Conservation (phyloP, 2,329 filamentous ascomycete genomes). For the Fusarium xyrophilum region DNA sequence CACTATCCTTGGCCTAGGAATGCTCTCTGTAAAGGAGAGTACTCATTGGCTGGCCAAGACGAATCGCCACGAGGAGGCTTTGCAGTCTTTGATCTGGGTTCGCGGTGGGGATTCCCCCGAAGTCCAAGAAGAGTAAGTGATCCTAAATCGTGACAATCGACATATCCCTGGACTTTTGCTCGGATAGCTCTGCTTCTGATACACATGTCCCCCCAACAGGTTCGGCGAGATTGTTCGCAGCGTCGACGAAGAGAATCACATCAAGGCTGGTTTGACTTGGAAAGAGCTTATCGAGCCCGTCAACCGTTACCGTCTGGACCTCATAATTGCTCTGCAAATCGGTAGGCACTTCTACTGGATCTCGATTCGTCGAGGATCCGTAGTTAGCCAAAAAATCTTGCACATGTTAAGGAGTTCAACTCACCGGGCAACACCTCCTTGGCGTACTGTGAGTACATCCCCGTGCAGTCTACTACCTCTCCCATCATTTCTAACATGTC, state of each 20-base stretch:
- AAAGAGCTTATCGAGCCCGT: neutral
- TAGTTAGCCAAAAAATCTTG: neutral
- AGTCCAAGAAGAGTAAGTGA: neutral
- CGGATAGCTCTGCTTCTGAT: neutral
- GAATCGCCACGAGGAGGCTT: neutral
- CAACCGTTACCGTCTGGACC: neutral
- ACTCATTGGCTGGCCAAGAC: neutral
- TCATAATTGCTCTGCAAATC: neutral
- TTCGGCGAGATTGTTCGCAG: neutral
- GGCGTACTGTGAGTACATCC: neutral
- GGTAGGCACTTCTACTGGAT: neutral
- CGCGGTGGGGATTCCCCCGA: neutral
- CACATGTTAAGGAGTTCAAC: neutral
- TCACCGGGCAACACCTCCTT: neutral
- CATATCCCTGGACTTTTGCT: neutral
- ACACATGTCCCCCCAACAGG: neutral
- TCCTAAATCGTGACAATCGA: accelerated
- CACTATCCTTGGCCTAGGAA: neutral
- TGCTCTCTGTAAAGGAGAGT: neutral
- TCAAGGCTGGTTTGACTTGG: neutral
- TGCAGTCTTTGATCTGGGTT: neutral
- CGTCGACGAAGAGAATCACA: neutral
- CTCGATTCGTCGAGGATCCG: accelerated
- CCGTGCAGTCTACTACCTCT: neutral
- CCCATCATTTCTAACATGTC: neutral